These are phyloP conservation scores for Perilla frutescens DNA, from an alignment of 257 asterid species.

Conservation along the genomic window DNA sequence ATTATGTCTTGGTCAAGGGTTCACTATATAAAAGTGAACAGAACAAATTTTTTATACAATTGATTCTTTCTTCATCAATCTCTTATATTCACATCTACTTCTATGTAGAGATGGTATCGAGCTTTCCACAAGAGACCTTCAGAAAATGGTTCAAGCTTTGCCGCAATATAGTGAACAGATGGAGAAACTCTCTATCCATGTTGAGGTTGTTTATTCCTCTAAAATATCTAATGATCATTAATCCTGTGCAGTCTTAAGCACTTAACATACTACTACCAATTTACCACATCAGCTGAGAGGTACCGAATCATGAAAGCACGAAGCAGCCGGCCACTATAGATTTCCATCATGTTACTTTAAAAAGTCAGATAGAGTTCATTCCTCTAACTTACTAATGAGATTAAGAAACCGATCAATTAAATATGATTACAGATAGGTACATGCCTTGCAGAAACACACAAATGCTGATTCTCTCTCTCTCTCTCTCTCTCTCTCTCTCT, in stretches of 20 bases:
- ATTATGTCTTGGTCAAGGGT: neutral
- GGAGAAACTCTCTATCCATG: constrained; percentile 87
- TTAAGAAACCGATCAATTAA: constrained; percentile 6
- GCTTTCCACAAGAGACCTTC: constrained; percentile 84
- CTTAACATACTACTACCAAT: constrained; percentile 11
- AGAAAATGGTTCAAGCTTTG: constrained; percentile 94
- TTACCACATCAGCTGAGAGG: constrained; percentile 20
- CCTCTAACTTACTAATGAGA: neutral
- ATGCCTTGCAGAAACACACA: constrained; percentile 14
- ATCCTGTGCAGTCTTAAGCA: constrained; percentile 18
- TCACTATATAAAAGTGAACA: neutral
- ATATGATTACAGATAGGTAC: constrained; percentile 19
- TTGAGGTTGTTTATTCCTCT: constrained; percentile 64
- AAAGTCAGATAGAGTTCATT: neutral
- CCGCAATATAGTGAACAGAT: constrained; percentile 87
- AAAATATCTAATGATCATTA: constrained; percentile 25
- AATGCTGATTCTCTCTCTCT: constrained; percentile 37
- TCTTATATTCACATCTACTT: constrained; percentile 37
- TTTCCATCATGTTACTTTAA: neutral
- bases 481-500: constrained; percentile 28
- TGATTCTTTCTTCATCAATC: constrained; percentile 7
- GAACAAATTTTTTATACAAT: neutral
- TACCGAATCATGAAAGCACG: neutral
- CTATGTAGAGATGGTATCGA: constrained; percentile 79
- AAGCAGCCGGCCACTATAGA: constrained; percentile 8